Base-by-base conservation (phyloP, 768 basidiomycete species). In the Rhodotorula graminis region DNA sequence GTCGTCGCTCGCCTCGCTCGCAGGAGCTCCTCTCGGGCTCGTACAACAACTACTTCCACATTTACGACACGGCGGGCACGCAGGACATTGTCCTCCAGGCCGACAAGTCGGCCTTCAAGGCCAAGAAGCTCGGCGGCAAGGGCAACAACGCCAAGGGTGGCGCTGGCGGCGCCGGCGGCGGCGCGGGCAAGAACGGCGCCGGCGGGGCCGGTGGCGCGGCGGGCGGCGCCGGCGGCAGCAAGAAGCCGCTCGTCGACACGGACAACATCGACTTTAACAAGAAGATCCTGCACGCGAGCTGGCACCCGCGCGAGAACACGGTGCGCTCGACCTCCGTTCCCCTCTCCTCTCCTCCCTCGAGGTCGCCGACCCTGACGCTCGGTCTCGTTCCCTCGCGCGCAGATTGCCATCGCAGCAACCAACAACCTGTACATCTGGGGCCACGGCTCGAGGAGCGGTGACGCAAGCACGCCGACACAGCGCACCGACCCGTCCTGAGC, bases 21-120 rank as follows among this genome's bases (percentile, higher is more conserved):
- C 78, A 99, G 96, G 79, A 89, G 94, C 81, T 98, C 71, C 84
- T 99, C 75, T 97, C 96, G n/a, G 96, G 96, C 57, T 98, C 96
- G 63, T 99, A 99, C 84, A 95, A 98, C 84, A 99, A 99, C 84
- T 98, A 95, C 84, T 94, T 99, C 90, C 93, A 93, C 81, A 96
- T 99, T 87, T 99, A 93, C 83, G 95, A 98, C 81, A 87, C 88
- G 65, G 92, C 95, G 71, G 77, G 71, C 15, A 80, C 88, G 73
- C 90, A 88, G 72, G 96, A 98, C 79, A 88, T 94, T 57, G 91
- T 97, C 21, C 83, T 99, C 67, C 96, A 98, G 82, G 96, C 96
- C 3, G 96, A 99, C 84, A 99, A 99, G 82, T 94, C 93, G 25
- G 94, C 95, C 12, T 99, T 99, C 85, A 98, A 98, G 82, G 92